phyloP scores from a whole-genome alignment of 306 rosid genomes.

The Gleditsia sinensis region DNA sequence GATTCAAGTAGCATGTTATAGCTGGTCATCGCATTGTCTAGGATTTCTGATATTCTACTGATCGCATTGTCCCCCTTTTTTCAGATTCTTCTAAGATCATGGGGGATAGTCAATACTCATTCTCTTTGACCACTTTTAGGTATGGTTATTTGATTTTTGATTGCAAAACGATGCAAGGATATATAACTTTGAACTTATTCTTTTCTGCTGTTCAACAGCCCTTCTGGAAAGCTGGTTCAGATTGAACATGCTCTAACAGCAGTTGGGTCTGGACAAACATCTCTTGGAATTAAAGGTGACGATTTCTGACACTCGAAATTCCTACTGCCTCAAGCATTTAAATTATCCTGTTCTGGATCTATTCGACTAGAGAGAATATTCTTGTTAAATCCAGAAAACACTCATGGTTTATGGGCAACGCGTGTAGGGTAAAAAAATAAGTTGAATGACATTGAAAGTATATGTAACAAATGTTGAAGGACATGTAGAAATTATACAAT shows the following conservation, averaged over 20 bases:
- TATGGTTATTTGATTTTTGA: neutral
- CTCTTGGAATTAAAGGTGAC: slow-evolving; percentile 92
- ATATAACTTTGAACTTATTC: slow-evolving; percentile 14
- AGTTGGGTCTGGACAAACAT: slow-evolving; percentile 96
- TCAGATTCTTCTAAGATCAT: slow-evolving; percentile 37
- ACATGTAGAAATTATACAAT: too few relatives aligned
- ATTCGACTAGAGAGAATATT: neutral
- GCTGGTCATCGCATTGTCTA: neutral
- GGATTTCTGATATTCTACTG: neutral
- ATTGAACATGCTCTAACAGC: slow-evolving; percentile 98
- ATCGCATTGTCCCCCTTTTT: neutral
- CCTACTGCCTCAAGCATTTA: neutral
- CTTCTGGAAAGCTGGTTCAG: slow-evolving; percentile 97
- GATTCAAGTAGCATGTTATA: neutral
- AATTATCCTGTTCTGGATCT: neutral
- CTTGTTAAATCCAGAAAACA: neutral
- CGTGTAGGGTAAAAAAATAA: neutral
- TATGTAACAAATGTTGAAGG: too few relatives aligned
- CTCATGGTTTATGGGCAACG: neutral
- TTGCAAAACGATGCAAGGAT: neutral
- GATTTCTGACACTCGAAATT: neutral
- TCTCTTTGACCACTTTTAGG: slow-evolving; percentile 64
- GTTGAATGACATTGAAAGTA: neutral
- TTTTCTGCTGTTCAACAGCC: slow-evolving; percentile 55
- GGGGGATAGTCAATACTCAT: slow-evolving; percentile 66